Base-by-base conservation (phyloP, 2,329 filamentous ascomycete species). In the Epichloe brachyelytri region DNA sequence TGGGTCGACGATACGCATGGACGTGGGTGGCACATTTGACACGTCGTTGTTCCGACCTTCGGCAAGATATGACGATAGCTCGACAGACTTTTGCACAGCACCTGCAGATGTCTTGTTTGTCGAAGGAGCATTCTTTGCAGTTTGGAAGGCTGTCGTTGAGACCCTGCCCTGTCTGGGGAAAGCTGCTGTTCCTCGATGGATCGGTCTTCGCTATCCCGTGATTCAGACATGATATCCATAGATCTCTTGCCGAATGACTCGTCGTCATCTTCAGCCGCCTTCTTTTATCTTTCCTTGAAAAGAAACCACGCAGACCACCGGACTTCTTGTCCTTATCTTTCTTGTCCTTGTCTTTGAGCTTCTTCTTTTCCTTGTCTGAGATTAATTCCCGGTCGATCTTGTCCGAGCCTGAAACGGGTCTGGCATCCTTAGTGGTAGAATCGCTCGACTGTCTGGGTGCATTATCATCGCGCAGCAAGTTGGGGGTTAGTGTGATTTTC, bases 401-500 rank as follows among this genome's bases (percentile, higher is more conserved):
- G 52, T 95, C 89, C 44, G 94, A 72, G 63, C 87, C 94, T 48
- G 78, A 72, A 48, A 80, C 75, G 51, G 76, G 71, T 65, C 77
- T 80, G 53, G 64, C 60, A 59, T 74, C 81, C 57, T 70, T 71
- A 10, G 65, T 74, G 15, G 52, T 45, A 2, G 68, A 69, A 20
- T 71, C 68, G 11, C 62, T 63, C 2, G 69, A 69, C 75, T 91
- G 65, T 70, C 74, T 65, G 67, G 77, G 53, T 40, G 73, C 68
- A 56, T 73, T 76, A 58, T 96, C 90, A 58, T 97, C 91, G 41
- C 91, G 83, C 40, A 97, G 72, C 49, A 98, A 71, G 59, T 95
- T 95, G 1, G 93, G 93, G 3, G 93, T 98, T 43, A 98, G 78
- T 0, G 90, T 95, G 58, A 98, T 97, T 71, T 97, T 97, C 68